Conservation (phyloP, 768 basidiomycete genomes). For the Podaxis carcinomalis region DNA sequence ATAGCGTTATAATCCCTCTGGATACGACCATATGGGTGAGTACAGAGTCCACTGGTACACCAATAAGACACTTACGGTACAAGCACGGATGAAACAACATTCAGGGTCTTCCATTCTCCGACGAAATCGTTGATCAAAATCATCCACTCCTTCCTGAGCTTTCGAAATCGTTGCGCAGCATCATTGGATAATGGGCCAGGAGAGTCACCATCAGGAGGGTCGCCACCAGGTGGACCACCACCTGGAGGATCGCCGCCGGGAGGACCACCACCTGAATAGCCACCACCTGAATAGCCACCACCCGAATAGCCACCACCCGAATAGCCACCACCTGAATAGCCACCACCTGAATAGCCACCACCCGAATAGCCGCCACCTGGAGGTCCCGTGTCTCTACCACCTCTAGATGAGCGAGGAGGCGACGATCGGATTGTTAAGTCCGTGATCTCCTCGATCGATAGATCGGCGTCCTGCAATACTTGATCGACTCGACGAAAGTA, state of each 20-base stretch:
- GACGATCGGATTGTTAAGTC: neutral
- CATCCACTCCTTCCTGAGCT: neutral
- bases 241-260: too few relatives aligned
- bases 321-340: too few relatives aligned
- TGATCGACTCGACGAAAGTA: neutral
- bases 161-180: neutral
- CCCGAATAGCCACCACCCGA: too few relatives aligned
- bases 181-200: neutral
- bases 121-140: neutral
- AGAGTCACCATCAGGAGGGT: neutral
- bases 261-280: too few relatives aligned
- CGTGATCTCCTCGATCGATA: neutral
- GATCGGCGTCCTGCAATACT: neutral
- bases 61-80: neutral
- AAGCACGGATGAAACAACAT: neutral
- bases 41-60: conserved; percentile 2
- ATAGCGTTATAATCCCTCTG: neutral
- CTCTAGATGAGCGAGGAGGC: neutral
- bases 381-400: too few relatives aligned
- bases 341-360: too few relatives aligned
- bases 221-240: neutral
- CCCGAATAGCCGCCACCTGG: too few relatives aligned
- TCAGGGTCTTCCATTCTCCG: neutral
- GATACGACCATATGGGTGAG: neutral
- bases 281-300: too few relatives aligned